Percentiles rank a stretch among this genome's conserved stretches.
Evolutionary conservation across 2,329 filamentous ascomycete species (phyloP).

Genomic region (Beauveria medogensis): DNA sequence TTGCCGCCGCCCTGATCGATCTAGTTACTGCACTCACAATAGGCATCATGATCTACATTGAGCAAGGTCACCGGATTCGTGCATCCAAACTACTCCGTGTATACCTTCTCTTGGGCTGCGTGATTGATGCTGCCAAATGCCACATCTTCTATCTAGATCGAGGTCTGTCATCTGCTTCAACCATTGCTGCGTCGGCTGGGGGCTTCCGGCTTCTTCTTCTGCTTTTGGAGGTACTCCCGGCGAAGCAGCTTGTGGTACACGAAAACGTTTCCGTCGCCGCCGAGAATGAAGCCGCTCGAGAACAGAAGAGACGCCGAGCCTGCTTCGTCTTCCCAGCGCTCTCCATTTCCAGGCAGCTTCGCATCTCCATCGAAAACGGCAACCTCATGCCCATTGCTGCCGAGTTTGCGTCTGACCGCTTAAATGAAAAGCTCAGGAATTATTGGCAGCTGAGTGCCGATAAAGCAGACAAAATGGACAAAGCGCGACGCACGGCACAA

Average conservation of each 20-base stretch:
- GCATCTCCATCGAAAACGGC: slow-evolving; percentile 7
- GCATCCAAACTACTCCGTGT: neutral
- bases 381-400: slow-evolving; percentile 3
- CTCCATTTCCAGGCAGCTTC: neutral
- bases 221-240: neutral
- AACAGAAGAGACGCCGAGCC: neutral
- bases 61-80: neutral
- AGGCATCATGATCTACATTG: slow-evolving; percentile 4
- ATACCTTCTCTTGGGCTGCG: neutral
- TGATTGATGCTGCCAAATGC: slow-evolving; percentile 1
- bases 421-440: slow-evolving; percentile 1
- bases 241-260: neutral
- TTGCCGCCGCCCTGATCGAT: slow-evolving; percentile 5
- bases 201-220: neutral
- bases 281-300: neutral
- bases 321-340: neutral
- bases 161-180: neutral
- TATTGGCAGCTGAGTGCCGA: neutral
- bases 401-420: slow-evolving; percentile 3
- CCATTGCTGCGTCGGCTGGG: neutral
- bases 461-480: neutral
- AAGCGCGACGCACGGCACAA: neutral
- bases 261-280: neutral
- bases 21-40: neutral
- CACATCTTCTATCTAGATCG: neutral